Base-by-base conservation (phyloP, 2,329 filamentous ascomycete species). In the Beauveria asiatica region DNA sequence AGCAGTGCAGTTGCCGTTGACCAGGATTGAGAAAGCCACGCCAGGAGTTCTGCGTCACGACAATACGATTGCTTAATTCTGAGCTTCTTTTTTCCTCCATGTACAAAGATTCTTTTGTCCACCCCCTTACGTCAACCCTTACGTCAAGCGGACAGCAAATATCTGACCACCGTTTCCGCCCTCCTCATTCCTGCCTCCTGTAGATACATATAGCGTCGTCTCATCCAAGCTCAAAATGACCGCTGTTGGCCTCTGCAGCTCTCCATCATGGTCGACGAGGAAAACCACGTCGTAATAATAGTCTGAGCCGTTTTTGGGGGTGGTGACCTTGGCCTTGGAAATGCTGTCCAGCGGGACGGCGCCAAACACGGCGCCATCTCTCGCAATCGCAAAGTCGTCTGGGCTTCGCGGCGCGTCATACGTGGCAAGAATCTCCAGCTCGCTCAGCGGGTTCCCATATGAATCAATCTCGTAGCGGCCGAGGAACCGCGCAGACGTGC, bases 321-420 rank as follows among this genome's bases (percentile, higher is more conserved):
- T 42, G 10, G 59, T 33, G 30, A 10, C 48, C 42, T 49, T 56
- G 17, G 61, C 48, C 42, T 49, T 56, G 17, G 61, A 30, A 4
- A 64, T 46, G 13, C 59, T 42, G 16, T 57, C 42, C 27, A 45
- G 19, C 7, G 64, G 62, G 9, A 48, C 44, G 3, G 53, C 62
- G n/a, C 62, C 39, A 17, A 61, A 67, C 7, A 61, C 52, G 5
- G 59, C 59, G 3, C 64, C 64, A 13, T 67, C 51, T 2, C 25
- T 41, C 39, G 61, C 53, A 13, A 67, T 11, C 41, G 33, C 19
- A 27, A 67, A 64, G 45, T 67, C 65, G 49, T 67, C 65, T 8
- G 53, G 61, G 13, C 59, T 59, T 9, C 45, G 39, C 10, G 56
- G 49, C 16, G 56, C 17, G 1, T 61, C 44, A 21, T 64, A 51